phyloP scores from a whole-genome alignment of 202 grass and related monocot species.

The Zoysia matrella region DNA sequence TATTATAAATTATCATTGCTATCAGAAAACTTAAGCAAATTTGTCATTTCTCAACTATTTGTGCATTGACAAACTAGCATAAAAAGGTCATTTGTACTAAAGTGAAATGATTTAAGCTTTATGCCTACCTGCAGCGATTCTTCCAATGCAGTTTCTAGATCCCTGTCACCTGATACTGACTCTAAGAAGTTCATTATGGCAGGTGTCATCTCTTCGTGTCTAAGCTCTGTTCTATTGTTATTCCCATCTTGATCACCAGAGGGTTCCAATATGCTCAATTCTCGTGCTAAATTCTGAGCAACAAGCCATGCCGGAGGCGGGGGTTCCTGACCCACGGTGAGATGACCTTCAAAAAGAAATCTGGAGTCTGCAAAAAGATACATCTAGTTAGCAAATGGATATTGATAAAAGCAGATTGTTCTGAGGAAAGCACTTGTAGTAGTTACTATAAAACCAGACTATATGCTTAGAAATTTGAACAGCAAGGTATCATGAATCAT shows the following conservation, averaged over 20 bases:
- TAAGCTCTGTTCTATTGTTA: slow-evolving; percentile 32
- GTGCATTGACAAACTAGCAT: slow-evolving; percentile 23
- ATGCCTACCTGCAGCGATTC: slow-evolving; percentile 74
- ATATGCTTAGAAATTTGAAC: background rate
- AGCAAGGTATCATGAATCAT: background rate
- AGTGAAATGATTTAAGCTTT: slow-evolving; percentile 11
- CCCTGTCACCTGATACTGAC: slow-evolving; percentile 53
- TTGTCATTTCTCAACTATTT: background rate
- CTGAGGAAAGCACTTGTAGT: slow-evolving; percentile 7
- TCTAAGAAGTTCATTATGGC: slow-evolving; percentile 63
- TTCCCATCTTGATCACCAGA: slow-evolving; percentile 57
- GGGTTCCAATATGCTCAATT: slow-evolving; percentile 66
- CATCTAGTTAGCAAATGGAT: slow-evolving; percentile 40
- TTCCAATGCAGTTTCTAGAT: slow-evolving; percentile 85
- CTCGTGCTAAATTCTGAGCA: slow-evolving; percentile 71
- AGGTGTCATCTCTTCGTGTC: slow-evolving; percentile 42
- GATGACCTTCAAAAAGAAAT: slow-evolving; percentile 93
- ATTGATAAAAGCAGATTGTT: slow-evolving; percentile 14
- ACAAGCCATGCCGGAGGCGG: slow-evolving; percentile 93
- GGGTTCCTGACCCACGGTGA: slow-evolving; percentile 85
- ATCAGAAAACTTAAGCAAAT: slow-evolving; percentile 1
- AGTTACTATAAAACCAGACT: slow-evolving; percentile 14
- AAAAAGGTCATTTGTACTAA: slow-evolving; percentile 5
- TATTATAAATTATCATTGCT: slow-evolving; percentile 7
- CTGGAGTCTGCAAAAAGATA: slow-evolving; percentile 65